Percentiles rank a stretch among this genome's conserved stretches.
Conservation (phyloP, 129 eudicot species). For the Calendula officinalis region DNA sequence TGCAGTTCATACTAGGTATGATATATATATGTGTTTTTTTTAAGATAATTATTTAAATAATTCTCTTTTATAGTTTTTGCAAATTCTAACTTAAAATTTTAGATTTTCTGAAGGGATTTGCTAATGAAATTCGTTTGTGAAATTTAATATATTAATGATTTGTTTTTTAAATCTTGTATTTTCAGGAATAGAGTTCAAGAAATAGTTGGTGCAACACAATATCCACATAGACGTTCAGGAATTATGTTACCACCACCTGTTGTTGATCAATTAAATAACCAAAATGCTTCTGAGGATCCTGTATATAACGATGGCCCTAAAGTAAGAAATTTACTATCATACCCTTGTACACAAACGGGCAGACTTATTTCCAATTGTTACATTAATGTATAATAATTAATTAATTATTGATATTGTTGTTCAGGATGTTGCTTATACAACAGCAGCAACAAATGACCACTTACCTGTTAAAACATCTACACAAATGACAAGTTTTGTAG, state of each 20-base stretch:
- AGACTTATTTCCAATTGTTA: slow-evolving; percentile 2
- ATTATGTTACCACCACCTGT: slow-evolving; percentile 38
- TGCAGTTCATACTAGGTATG: slow-evolving; percentile 83
- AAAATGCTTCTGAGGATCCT: slow-evolving; percentile 31
- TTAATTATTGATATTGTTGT: slow-evolving; percentile 13
- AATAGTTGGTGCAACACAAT: slow-evolving; percentile 37
- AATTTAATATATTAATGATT: neutral
- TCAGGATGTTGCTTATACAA: slow-evolving; percentile 44
- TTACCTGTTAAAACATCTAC: slow-evolving; percentile 35
- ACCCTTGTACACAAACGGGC: slow-evolving; percentile 1
- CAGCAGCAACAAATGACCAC: slow-evolving; percentile 34
- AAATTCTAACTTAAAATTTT: neutral
- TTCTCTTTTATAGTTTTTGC: neutral
- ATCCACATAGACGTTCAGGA: slow-evolving; percentile 32
- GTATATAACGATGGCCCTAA: slow-evolving; percentile 35
- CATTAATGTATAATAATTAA: neutral
- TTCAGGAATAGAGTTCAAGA: slow-evolving; percentile 37
- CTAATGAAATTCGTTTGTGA: neutral
- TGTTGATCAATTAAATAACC: slow-evolving; percentile 22
- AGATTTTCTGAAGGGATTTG: slow-evolving; percentile 1
- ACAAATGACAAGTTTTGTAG: slow-evolving; percentile 61
- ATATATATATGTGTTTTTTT: neutral
- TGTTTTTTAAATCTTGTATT: neutral
- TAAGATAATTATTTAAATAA: neutral
- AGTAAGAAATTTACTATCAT: slow-evolving; percentile 35